Percentiles rank a stretch among this genome's conserved stretches.
Evolutionary conservation across 2,329 filamentous ascomycete genomes (phyloP).

Genomic region (Pseudonectria buxi): DNA sequence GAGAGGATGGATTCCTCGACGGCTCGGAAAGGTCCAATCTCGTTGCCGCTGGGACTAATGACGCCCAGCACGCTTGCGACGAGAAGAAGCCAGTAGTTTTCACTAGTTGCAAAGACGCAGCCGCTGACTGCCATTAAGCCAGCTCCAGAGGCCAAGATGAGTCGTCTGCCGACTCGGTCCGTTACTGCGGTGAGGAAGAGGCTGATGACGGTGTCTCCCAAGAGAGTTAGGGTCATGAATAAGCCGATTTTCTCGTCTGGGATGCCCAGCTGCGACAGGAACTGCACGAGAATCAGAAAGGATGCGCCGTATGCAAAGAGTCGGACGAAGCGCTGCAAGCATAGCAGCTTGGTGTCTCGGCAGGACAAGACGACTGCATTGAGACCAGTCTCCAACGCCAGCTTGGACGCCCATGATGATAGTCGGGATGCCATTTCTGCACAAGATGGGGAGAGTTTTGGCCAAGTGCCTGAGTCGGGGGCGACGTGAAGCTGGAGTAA

Average conservation of each 20-base stretch:
- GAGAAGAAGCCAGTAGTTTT: conserved; percentile 53
- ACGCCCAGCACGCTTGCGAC: conserved; percentile 53
- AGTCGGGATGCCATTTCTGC: too few relatives aligned
- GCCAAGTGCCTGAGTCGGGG: too few relatives aligned
- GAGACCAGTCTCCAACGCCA: too few relatives aligned
- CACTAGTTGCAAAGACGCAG: conserved; percentile 43
- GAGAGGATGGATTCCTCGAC: conserved; percentile 56
- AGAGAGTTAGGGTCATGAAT: conserved; percentile 59
- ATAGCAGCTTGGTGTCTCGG: conserved; percentile 50
- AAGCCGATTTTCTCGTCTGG: conserved; percentile 49
- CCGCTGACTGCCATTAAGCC: conserved; percentile 50
- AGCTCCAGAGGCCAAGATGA: conserved; percentile 48
- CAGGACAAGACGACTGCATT: too few relatives aligned
- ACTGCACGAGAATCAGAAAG: conserved; percentile 51
- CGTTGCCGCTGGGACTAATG: conserved; percentile 54
- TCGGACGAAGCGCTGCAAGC: conserved; percentile 52
- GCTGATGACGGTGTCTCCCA: conserved; percentile 53
- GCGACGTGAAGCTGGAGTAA: too few relatives aligned
- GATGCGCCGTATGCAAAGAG: conserved; percentile 57
- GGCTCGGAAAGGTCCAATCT: conserved; percentile 57
- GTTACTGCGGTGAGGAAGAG: conserved; percentile 52
- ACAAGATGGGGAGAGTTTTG: too few relatives aligned
- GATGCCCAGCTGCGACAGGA: conserved; percentile 43
- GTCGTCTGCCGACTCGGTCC: conserved; percentile 48
- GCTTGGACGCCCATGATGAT: too few relatives aligned